These are phyloP conservation scores for Ilex aquifolium DNA, from an alignment of 257 asterid genomes.

Conservation along the genomic window DNA sequence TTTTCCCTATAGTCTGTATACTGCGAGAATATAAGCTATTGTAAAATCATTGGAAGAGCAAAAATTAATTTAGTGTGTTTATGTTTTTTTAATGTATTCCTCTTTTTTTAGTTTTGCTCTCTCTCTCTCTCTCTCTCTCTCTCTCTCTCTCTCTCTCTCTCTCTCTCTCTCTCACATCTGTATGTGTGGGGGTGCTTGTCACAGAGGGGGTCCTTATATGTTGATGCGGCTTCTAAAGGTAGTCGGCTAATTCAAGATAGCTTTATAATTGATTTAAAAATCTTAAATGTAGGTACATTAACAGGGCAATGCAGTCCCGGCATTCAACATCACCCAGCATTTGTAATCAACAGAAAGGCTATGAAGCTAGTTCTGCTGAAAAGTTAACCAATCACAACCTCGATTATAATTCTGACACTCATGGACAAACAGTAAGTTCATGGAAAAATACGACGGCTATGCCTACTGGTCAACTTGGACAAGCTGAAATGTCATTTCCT, in stretches of 20 bases:
- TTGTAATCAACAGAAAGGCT: slow-evolving; percentile 42
- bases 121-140: background rate
- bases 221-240: too few relatives aligned
- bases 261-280: slow-evolving; percentile 4
- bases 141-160: too few relatives aligned
- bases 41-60: background rate
- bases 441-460: slow-evolving; percentile 20
- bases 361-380: slow-evolving; percentile 26
- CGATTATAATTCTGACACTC: slow-evolving; percentile 44
- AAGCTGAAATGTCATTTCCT: slow-evolving; percentile 24
- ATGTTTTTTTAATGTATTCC: too few relatives aligned
- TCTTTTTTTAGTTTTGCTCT: background rate
- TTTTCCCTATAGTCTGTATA: too few relatives aligned
- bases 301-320: slow-evolving; percentile 37
- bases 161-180: too few relatives aligned
- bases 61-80: too few relatives aligned
- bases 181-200: too few relatives aligned
- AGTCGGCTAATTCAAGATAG: too few relatives aligned
- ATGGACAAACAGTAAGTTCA: slow-evolving; percentile 28
- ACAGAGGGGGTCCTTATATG: too few relatives aligned
- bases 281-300: slow-evolving; percentile 53
- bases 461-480: slow-evolving; percentile 35
- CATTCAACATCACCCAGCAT: slow-evolving; percentile 38
- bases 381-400: slow-evolving; percentile 34
- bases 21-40: too few relatives aligned